phyloP scores from a whole-genome alignment of 2,329 filamentous ascomycete genomes.

The Cryphonectria naterciae region DNA sequence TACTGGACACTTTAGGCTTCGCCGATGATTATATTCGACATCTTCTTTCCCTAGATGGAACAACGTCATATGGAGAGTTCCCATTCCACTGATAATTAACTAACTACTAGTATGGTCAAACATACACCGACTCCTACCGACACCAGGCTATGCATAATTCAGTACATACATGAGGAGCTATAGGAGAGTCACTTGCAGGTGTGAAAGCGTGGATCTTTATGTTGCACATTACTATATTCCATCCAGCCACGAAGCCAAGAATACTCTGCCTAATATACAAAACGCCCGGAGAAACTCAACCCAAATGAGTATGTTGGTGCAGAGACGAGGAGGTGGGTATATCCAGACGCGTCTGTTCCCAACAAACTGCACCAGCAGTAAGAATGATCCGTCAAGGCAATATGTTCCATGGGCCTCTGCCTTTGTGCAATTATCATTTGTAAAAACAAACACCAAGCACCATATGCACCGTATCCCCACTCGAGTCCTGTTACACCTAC shows the following conservation, averaged over 20 bases:
- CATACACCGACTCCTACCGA: no score
- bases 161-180: neutral
- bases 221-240: neutral
- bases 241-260: neutral
- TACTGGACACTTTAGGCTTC: neutral
- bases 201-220: neutral
- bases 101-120: neutral
- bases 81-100: neutral
- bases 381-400: neutral
- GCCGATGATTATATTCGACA: neutral
- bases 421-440: no score
- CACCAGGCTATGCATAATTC: neutral
- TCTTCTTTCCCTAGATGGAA: neutral
- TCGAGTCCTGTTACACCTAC: neutral
- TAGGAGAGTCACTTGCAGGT: neutral
- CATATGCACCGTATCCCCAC: no score
- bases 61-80: neutral
- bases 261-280: neutral
- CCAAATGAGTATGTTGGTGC: neutral
- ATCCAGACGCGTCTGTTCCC: neutral
- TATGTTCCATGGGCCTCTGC: neutral
- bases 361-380: neutral
- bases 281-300: neutral
- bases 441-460: no score
- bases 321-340: no score